A percentile compares a stretch with the other conserved stretches of the same genome.
phyloP scores from a whole-genome alignment of 148 eudicot species.

The Rheum nobile region DNA sequence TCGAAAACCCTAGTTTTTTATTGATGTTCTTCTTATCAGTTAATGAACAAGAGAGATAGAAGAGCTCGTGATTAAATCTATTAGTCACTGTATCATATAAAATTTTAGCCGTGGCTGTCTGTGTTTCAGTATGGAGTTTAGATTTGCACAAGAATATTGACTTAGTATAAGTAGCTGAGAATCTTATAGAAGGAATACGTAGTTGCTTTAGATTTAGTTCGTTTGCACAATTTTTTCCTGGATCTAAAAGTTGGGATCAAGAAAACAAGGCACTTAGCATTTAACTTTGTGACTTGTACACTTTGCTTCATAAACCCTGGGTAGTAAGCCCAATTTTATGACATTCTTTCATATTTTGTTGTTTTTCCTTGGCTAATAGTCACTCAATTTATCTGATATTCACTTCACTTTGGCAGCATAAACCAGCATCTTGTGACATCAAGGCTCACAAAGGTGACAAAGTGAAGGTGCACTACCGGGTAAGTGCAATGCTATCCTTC shows the following conservation, averaged over 20 bases:
- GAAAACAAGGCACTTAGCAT: background rate
- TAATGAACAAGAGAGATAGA: background rate
- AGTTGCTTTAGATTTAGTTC: background rate
- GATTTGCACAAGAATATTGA: background rate
- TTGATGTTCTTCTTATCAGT: background rate
- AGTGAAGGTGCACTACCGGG: constrained; percentile 89
- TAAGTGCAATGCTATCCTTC: constrained; percentile 19
- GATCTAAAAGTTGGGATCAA: background rate
- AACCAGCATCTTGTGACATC: constrained; percentile 69
- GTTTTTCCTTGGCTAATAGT: background rate
- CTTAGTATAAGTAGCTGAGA: background rate
- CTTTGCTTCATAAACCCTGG: too few relatives aligned
- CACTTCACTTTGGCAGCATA: constrained; percentile 42
- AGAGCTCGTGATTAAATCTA: background rate
- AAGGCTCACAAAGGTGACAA: constrained; percentile 96
- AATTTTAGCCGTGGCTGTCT: background rate
- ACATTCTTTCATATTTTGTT: constrained; percentile 2
- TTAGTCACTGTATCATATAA: background rate
- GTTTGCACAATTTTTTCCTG: background rate
- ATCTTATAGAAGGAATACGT: background rate
- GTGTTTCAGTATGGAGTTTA: background rate
- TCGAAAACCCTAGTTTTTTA: background rate
- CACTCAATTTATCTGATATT: constrained; percentile 4
- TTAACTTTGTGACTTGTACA: background rate
- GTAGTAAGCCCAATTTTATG: too few relatives aligned